A percentile compares a stretch with the other conserved stretches of the same genome.
Evolutionary conservation across 495 filamentous ascomycete genomes (phyloP).

Genomic region (Hypoxylon intermedium): DNA sequence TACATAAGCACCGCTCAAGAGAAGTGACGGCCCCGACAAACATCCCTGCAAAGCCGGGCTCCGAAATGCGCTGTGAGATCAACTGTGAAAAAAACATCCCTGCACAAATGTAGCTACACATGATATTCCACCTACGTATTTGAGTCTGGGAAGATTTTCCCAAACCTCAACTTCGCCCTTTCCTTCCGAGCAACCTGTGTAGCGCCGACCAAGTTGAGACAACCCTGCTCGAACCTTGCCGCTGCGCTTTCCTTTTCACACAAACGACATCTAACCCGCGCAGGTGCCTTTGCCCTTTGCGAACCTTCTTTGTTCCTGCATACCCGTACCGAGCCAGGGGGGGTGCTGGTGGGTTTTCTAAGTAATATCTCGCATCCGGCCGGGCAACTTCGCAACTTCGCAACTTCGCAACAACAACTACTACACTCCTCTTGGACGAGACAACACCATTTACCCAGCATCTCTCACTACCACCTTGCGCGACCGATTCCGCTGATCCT

Average conservation of each 20-base stretch:
- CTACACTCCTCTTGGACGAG: not conserved
- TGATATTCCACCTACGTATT: constrained; percentile 32
- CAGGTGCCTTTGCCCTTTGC: constrained; percentile 2
- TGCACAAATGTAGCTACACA: constrained; percentile 15
- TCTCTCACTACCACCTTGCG: not conserved
- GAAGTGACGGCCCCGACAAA: constrained; percentile 1
- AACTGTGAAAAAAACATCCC: constrained; percentile 5
- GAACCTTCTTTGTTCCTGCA: constrained; percentile 13
- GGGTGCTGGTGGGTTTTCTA: too few relatives aligned
- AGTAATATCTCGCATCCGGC: too few relatives aligned
- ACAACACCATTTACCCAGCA: not conserved
- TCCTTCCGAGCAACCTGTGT: not conserved
- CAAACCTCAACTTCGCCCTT: constrained; percentile 5
- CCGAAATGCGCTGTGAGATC: constrained; percentile 28
- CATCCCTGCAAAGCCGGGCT: constrained; percentile 25
- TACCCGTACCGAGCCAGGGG: too few relatives aligned
- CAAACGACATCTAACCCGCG: too few relatives aligned
- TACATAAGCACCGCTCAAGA: too few relatives aligned
- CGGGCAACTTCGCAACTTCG: too few relatives aligned
- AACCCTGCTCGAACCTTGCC: too few relatives aligned
- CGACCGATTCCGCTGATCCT: constrained; percentile 11
- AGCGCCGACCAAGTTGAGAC: not conserved
- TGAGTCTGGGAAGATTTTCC: constrained; percentile 20
- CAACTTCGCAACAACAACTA: not conserved
- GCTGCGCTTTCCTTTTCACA: too few relatives aligned